phyloP scores from a whole-genome alignment of 2,329 filamentous ascomycete genomes.

The Exserohilum rostratum region DNA sequence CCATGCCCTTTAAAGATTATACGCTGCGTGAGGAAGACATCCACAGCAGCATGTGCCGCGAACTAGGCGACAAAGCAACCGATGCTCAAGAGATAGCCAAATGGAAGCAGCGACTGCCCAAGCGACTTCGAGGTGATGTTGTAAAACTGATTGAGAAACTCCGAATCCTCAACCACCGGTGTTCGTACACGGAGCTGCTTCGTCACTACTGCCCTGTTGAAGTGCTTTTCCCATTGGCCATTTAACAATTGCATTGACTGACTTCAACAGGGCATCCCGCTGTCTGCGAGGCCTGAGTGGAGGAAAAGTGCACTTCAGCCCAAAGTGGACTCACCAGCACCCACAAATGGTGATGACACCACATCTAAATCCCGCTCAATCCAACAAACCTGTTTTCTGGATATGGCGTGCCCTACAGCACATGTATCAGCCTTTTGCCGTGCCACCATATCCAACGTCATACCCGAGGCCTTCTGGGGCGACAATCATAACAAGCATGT shows the following conservation, averaged over 20 bases:
- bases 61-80: slow-evolving; percentile 24
- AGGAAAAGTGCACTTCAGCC: slow-evolving; percentile 31
- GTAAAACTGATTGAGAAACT: slow-evolving; percentile 68
- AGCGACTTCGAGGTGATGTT: slow-evolving; percentile 69
- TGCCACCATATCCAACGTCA: slow-evolving; percentile 71
- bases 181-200: slow-evolving; percentile 79
- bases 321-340: slow-evolving; percentile 12
- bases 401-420: slow-evolving; percentile 69
- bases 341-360: slow-evolving; percentile 2
- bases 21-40: slow-evolving; percentile 87
- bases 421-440: slow-evolving; percentile 87
- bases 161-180: slow-evolving; percentile 73
- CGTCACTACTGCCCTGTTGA: slow-evolving; percentile 77
- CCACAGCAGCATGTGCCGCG: slow-evolving; percentile 32
- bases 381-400: slow-evolving; percentile 57
- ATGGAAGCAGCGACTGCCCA: slow-evolving; percentile 59
- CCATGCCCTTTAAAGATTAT: slow-evolving; percentile 82
- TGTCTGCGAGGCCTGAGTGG: slow-evolving; percentile 36
- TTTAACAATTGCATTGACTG: slow-evolving; percentile 9
- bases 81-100: slow-evolving; percentile 31
- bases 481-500: slow-evolving; percentile 65
- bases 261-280: slow-evolving; percentile 29
- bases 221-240: slow-evolving; percentile 13
- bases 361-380: slow-evolving; percentile 12
- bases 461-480: slow-evolving; percentile 81